phyloP scores from a whole-genome alignment of 1,284 basidiomycete genomes.

The Sanguinoderma infundibulare region DNA sequence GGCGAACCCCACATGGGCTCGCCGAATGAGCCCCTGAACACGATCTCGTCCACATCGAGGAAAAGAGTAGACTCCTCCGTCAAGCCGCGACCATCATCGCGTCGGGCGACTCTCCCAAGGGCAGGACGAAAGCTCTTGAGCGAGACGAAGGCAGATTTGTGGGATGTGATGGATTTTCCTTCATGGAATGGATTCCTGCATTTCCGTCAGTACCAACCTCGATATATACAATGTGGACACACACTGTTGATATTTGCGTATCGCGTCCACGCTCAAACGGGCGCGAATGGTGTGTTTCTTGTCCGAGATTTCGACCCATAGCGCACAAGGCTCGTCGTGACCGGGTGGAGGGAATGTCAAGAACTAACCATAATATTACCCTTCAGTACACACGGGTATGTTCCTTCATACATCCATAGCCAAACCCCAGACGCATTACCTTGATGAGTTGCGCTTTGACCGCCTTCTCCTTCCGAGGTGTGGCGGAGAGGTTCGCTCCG shows the following conservation, averaged over 20 bases:
- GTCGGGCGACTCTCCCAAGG: slow-evolving; percentile 50
- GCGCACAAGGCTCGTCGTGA: slow-evolving; percentile 34
- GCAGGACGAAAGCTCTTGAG: slow-evolving; percentile 52
- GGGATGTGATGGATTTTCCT: slow-evolving; percentile 35
- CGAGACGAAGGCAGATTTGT: slow-evolving; percentile 38
- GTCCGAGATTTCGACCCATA: slow-evolving; percentile 54
- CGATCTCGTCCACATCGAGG: slow-evolving; percentile 49
- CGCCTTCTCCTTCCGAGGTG: slow-evolving; percentile 38
- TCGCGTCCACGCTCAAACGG: slow-evolving; percentile 44
- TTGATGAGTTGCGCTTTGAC: slow-evolving; percentile 60
- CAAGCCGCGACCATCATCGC: slow-evolving; percentile 35
- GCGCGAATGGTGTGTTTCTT: slow-evolving; percentile 42
- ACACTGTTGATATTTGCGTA: slow-evolving; percentile 38
- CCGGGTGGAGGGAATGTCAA: slow-evolving; percentile 35
- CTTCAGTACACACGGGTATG: neutral
- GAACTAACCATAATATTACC: slow-evolving; percentile 29
- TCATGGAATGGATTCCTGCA: slow-evolving; percentile 19
- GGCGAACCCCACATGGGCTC: slow-evolving; percentile 53
- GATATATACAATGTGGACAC: slow-evolving; percentile 5
- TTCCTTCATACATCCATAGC: neutral
- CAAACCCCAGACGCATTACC: slow-evolving; percentile 35
- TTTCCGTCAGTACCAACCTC: neutral
- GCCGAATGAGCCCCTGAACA: slow-evolving; percentile 43
- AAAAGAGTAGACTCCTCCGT: slow-evolving; percentile 43
- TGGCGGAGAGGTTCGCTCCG: slow-evolving; percentile 46